Base-by-base conservation (phyloP, 1,139 yeast species). In the Lizanozyma gosingica region DNA sequence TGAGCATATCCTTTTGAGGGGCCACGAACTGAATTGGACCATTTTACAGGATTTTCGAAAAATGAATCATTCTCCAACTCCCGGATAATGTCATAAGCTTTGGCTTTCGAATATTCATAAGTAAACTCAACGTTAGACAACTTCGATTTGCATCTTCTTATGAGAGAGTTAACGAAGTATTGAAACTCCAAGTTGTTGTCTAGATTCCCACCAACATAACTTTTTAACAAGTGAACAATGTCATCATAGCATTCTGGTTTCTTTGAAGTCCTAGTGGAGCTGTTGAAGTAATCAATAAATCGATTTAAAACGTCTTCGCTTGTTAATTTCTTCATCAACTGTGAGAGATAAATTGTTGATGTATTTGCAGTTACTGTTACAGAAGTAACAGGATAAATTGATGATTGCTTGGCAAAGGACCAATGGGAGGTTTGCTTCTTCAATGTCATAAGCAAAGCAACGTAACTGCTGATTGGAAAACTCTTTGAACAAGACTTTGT, bases 191-290 rank as follows among this genome's bases (percentile, higher is more conserved):
- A 63, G 36, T 71, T 68, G 47, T 73, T 66, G 6, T 57, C 49
- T 34, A 73, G 51, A 39, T 76, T 75, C 0, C 76, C 79, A 14
- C 71, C 65, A 11, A 73, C 64, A 48, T 72, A 79, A 35, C 72
- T 71, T 44, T 68, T 73, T 43, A 79, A 53, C 40, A 78, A 49
- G 17, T 55, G 60, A 14, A 78, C 54, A 2, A 71, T 56, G 2
- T 61, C 63, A 0, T 55, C 48, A 43, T 63, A 70, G 41, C 52
- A 46, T n/a, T 40, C 41, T 2, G 71, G 68, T n/a, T 41, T 29
- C 8, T 38, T 27, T 22, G 29, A 11, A 6, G 6, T 22, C 9
- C 6, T 11, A 22, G 29, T 6, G 29, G 29, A 11, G 6, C 9
- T 22, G 29, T 22, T 22, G 29, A 22, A 22, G 29, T 22, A 11